Conservation (phyloP, 441 rosid species). For the Populus hybrid region DNA sequence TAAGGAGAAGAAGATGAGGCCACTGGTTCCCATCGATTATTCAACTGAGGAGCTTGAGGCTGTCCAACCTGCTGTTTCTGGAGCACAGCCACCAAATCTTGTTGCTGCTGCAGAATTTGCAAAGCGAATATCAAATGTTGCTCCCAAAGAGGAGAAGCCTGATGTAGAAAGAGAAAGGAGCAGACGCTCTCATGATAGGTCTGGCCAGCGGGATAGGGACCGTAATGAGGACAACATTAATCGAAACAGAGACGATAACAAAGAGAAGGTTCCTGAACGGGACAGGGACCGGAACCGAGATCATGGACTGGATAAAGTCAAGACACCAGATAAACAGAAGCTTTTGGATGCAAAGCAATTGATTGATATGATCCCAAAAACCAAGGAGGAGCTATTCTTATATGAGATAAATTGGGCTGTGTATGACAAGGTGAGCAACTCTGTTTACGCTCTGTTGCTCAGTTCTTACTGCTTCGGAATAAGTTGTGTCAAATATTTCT, state of each 20-base stretch:
- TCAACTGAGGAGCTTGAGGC: slow-evolving; percentile 91
- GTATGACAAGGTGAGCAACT: slow-evolving; percentile 71
- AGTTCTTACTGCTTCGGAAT: not conserved
- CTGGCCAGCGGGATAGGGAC: slow-evolving; percentile 66
- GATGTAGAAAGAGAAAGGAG: slow-evolving; percentile 77
- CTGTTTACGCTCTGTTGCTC: not conserved
- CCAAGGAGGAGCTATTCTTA: slow-evolving; percentile 91
- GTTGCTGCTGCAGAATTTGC: slow-evolving; percentile 98
- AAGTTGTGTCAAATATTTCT: not conserved
- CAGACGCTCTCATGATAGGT: slow-evolving; percentile 71
- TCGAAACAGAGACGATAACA: slow-evolving; percentile 53
- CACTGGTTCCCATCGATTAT: slow-evolving; percentile 96
- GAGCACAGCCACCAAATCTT: slow-evolving; percentile 68
- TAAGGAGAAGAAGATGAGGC: slow-evolving; percentile 92
- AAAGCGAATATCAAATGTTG: slow-evolving; percentile 70
- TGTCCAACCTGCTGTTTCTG: slow-evolving; percentile 60
- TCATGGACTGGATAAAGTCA: slow-evolving; percentile 60
- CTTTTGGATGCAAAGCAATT: slow-evolving; percentile 93
- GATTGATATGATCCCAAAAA: slow-evolving; percentile 97
- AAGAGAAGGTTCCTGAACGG: slow-evolving; percentile 46
- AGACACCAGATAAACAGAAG: slow-evolving; percentile 73
- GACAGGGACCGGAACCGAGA: slow-evolving; percentile 47
- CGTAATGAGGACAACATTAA: slow-evolving; percentile 44
- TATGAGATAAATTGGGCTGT: slow-evolving; percentile 90
- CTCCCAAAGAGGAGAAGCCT: slow-evolving; percentile 65